Base-by-base conservation (phyloP, 192 early-diverging fungal species). In the Chytriomyces confervae region DNA sequence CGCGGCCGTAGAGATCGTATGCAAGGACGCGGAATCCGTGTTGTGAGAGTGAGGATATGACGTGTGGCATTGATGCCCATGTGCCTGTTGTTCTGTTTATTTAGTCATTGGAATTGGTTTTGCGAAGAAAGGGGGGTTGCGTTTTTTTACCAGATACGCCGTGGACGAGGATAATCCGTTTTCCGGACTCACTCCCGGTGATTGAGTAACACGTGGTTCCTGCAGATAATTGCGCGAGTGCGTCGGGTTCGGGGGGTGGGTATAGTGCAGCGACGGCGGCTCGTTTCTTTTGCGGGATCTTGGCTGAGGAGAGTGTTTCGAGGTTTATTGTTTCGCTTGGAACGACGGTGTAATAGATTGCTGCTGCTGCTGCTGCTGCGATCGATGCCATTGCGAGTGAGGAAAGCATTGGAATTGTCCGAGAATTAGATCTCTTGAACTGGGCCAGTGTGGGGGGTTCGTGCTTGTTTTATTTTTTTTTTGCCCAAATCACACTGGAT, bases 1-100 rank as follows among this genome's bases (percentile, higher is more conserved):
- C 88, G 18, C 88, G 60, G 6, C 88, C 88, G 82, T 86, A 80
- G n/a, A 86, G 44, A 57, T 84, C 88, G 72, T 82, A 89, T 16
- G 77, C 61, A 5, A 89, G 66, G 13, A 88, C 83, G 29, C 75
- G 69, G 50, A 81, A 80, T 11, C 80, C 84, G 27, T 82, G 76
- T 29, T 74, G 66, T 5, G 78, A 82, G 79, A 86, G 50, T 16
- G 50, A 62, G 50, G 60, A 48, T 23, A 78, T 47, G 45, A 84
- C 43, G 1, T 71, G 18, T 43, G 63, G 57, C 63, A 79, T 75
- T 5, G 77, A 77, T 23, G 82, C 81, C 44, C 70, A 68, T 8
- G 82, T 61, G 48, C 77, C 69, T 50, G 67, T 63, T 36, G 36
- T 4, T 27, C 2, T 16, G 16, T 5, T 60, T 2, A 60, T n/a